Evolutionary conservation across 2,329 filamentous ascomycete genomes (phyloP), one percentile per base, ranked within the genome.

Genomic region (Sporothrix euskadiensis): DNA sequence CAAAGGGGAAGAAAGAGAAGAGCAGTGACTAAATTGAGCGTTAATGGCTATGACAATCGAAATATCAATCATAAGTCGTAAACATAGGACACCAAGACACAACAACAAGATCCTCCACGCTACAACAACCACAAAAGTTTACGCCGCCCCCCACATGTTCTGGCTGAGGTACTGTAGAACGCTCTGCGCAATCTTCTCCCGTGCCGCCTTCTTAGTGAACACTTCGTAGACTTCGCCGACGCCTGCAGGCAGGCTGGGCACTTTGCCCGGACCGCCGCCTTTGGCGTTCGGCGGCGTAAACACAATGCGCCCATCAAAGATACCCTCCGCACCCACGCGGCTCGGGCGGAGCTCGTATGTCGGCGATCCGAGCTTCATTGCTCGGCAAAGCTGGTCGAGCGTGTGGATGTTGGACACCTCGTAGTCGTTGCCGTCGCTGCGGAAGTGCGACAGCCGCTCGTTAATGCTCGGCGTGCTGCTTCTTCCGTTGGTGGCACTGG

Each of bases 181-280:
- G 44, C 77, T 75, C 75, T 82, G 80, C 0, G 85, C 83, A 3
- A 87, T 77, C 71, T 77, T 78, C 74, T 83, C 79, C 76, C 79
- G 83, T 0, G 84, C 80, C 10, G 78, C 74, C 59, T 78, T 80
- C 76, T 80, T 81, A 2, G 82, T 80, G 4, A 78, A 77, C 9
- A 83, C 77, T 5, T 80, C 77, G 0, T 56, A 71, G 4, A 86
- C 81, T 6, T 75, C 41, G 3, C 82, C 82, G 0, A 84, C 69
- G 3, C 75, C 77, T 0, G 75, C 70, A 0, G 83, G 82, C 6
- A 83, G 75, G 1, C 44, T 19, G 4, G 26, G 12, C 1, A 57
- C 16, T n/a, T 22, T 4, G 30, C 41, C 6, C 5, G 74, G 74
- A 0, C 74, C 74, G 32, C 61, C 39, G 5, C 61, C 61, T 12